Evolutionary conservation across 2,329 filamentous ascomycete species (phyloP).

Genomic region (Rutstroemia sp.): DNA sequence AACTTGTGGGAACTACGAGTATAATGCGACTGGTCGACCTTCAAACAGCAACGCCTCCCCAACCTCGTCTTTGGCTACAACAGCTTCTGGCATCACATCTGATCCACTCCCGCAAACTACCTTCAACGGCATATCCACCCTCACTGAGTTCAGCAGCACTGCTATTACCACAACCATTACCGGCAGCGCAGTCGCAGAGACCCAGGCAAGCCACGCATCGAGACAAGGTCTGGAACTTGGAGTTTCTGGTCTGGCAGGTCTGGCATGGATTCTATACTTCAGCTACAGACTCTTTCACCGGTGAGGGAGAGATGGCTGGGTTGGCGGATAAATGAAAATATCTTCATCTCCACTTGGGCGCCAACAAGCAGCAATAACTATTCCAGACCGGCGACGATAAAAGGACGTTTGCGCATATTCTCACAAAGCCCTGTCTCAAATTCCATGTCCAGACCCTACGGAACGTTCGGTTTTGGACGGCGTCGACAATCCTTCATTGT

Average conservation of each 20-base stretch:
- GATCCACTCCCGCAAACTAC: neutral
- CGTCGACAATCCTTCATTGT: neutral
- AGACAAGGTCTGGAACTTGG: neutral
- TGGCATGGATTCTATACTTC: slow-evolving; percentile 6
- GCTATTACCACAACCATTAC: slow-evolving; percentile 5
- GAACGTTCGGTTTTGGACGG: neutral
- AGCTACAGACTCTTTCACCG: neutral
- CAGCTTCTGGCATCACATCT: neutral
- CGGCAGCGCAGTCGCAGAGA: neutral
- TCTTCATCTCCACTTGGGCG: no score
- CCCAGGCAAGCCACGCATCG: neutral
- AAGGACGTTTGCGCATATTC: no score
- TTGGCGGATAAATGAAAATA: no score
- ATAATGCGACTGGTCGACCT: neutral
- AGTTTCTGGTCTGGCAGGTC: neutral
- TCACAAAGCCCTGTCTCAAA: neutral
- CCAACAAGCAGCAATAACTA: no score
- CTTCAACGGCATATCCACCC: neutral
- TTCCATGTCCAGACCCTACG: neutral
- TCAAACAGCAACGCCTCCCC: neutral
- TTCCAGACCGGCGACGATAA: no score
- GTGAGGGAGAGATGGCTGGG: neutral
- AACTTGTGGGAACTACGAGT: neutral
- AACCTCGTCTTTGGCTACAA: neutral
- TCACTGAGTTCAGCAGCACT: slow-evolving; percentile 5